Base-by-base conservation (phyloP, 306 rosid genomes). In the Vachellia pachyceras region DNA sequence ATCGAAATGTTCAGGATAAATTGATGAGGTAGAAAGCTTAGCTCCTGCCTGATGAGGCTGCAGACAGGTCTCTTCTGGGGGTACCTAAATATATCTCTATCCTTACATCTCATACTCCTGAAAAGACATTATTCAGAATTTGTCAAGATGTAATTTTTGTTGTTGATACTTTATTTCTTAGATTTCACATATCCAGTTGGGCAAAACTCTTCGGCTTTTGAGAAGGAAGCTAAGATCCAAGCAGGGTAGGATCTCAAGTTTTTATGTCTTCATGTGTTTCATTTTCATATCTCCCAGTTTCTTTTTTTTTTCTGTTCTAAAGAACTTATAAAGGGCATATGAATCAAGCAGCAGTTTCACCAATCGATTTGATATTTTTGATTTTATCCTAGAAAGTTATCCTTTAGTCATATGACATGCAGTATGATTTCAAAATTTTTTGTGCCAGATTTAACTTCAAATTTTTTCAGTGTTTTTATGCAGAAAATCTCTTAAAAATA, bases 11-110 rank as follows among this genome's bases (percentile, higher is more conserved):
- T 54, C 97, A 93, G 89, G 99, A 95, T 76, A 93, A 93, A 84
- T 85, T 95, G 85, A 91, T 93, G 93, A 93, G 96, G 90, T 97
- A 91, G 91, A 91, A 91, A 90, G 94, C 98, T 86, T 97, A 89
- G 73, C 87, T 89, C 83, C 79, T 95, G 84, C 93, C 93, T 79
- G 96, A 95, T 42, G 99, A 95, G 88, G 99, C 97, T 25, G 99
- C 99, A 61, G 88, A 98, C 3, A 93, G 99, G 99, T 93, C 97
- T 73, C 97, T 95, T 78, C 73, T 95, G 90, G 93, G 93, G 99
- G 99, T 87, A 89, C 83, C 97, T 95, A 36, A 90, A 91, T 91
- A 74, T 79, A 79, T 86, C 81, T 47, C 72, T 61, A 69, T 52
- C 87, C 86, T 78, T 70, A 20, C 66, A 47, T 81, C 42, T 71